A percentile compares a stretch with the other conserved stretches of the same genome.
phyloP scores from a whole-genome alignment of 2,329 filamentous ascomycete genomes.

The Pseudopithomyces chartarum region DNA sequence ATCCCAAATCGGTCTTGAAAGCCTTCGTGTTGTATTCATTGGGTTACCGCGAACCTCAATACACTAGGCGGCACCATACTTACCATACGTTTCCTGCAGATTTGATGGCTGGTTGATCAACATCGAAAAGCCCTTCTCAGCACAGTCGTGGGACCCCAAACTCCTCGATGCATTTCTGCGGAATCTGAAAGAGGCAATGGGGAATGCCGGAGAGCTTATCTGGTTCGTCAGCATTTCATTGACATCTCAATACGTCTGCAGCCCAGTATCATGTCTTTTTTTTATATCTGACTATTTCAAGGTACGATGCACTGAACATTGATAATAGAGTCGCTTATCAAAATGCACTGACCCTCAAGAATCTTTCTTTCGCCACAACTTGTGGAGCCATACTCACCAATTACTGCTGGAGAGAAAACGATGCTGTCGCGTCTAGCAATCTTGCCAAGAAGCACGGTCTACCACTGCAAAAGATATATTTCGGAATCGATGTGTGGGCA shows the following conservation, averaged over 20 bases:
- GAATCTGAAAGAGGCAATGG: constrained; percentile 42
- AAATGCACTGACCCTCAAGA: constrained; percentile 49
- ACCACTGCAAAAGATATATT: constrained; percentile 37
- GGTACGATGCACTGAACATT: constrained; percentile 54
- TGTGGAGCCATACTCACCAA: constrained; percentile 51
- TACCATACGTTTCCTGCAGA: not conserved
- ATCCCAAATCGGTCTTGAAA: not conserved
- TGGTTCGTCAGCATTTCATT: constrained; percentile 39
- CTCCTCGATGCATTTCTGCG: constrained; percentile 45
- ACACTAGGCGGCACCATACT: not conserved
- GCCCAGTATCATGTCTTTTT: too few species aligned
- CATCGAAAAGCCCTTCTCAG: constrained; percentile 50
- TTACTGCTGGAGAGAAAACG: constrained; percentile 48
- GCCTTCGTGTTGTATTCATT: not conserved
- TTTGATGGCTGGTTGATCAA: constrained; percentile 57
- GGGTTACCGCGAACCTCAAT: not conserved
- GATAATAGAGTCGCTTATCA: constrained; percentile 51
- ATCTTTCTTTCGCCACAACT: constrained; percentile 45
- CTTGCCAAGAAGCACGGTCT: constrained; percentile 32
- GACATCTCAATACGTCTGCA: not conserved
- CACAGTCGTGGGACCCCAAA: constrained; percentile 33
- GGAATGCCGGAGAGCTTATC: constrained; percentile 38
- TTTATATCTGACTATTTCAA: constrained; percentile 13
- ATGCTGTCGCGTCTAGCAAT: constrained; percentile 29
- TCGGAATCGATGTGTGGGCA: constrained; percentile 55